phyloP scores from a whole-genome alignment of 257 asterid species.

The Lycium ferocissimum region DNA sequence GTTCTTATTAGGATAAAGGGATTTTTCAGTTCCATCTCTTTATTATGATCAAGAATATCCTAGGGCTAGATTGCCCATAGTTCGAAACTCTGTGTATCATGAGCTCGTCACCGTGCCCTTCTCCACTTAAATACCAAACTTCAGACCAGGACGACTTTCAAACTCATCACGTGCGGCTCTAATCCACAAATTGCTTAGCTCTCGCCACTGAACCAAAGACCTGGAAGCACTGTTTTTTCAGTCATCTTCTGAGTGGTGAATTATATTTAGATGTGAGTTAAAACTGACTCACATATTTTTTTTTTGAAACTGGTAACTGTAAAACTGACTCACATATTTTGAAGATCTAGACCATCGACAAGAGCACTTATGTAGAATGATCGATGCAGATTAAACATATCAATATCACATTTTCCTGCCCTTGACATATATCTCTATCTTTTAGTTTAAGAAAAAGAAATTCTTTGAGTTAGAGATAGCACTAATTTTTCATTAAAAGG shows the following conservation, averaged over 20 bases:
- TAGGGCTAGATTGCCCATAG: not conserved
- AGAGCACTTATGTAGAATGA: not conserved
- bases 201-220: slow-evolving; percentile 8
- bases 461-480: not conserved
- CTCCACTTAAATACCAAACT: not conserved
- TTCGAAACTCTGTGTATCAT: not conserved
- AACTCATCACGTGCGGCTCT: not conserved
- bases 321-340: not conserved
- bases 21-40: not conserved
- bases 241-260: slow-evolving; percentile 13
- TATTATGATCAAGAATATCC: not conserved
- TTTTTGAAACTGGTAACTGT: too few species aligned
- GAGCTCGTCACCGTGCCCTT: not conserved
- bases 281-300: not conserved
- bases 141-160: not conserved
- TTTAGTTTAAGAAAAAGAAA: not conserved
- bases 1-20: not conserved
- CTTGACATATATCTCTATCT: not conserved
- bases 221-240: not conserved
- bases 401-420: not conserved
- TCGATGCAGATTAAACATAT: not conserved
- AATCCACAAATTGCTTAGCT: slow-evolving; percentile 16
- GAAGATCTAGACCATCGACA: slow-evolving; percentile 19
- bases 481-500: not conserved
- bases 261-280: slow-evolving; percentile 7